Conservation (phyloP, 2,329 filamentous ascomycete species). For the Clarireedia homoeocarpa region DNA sequence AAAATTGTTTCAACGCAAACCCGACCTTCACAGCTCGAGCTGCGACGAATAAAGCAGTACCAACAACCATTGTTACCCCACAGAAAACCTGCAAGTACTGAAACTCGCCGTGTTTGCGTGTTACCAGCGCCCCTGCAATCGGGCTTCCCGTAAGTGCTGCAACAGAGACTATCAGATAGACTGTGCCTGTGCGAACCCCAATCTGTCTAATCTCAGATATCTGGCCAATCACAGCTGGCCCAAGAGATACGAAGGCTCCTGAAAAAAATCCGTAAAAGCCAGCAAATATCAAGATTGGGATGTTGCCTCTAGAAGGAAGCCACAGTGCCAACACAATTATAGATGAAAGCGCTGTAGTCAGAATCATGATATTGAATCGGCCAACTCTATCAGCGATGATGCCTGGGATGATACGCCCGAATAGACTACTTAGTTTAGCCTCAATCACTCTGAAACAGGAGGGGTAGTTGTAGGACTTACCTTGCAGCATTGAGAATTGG, state of each 20-base stretch:
- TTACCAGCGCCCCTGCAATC: constrained; percentile 56
- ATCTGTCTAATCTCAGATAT: no score
- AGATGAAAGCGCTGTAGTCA: constrained; percentile 2
- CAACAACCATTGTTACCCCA: constrained; percentile 43
- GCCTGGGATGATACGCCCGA: constrained; percentile 36
- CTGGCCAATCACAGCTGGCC: no score
- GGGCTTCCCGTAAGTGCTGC: constrained; percentile 60
- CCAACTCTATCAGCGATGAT: constrained; percentile 44
- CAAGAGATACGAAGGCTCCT: no score
- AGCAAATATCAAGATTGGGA: no score
- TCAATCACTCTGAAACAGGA: neutral
- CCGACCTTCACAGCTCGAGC: constrained; percentile 16
- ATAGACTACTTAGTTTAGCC: neutral
- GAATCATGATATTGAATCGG: constrained; percentile 37
- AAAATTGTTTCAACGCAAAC: neutral
- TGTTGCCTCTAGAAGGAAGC: constrained; percentile 37
- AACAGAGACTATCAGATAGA: constrained; percentile 27
- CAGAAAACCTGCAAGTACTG: constrained; percentile 53
- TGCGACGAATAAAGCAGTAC: constrained; percentile 32
- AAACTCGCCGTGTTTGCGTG: constrained; percentile 41
- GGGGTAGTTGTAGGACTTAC: neutral
- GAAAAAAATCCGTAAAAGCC: no score
- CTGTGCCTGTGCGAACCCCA: no score
- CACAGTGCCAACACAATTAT: constrained; percentile 49
- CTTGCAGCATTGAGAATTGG: constrained; percentile 40